A percentile compares a stretch with the other conserved stretches of the same genome.
phyloP scores from a whole-genome alignment of 129 eudicot species.

The Flaveria linearis region DNA sequence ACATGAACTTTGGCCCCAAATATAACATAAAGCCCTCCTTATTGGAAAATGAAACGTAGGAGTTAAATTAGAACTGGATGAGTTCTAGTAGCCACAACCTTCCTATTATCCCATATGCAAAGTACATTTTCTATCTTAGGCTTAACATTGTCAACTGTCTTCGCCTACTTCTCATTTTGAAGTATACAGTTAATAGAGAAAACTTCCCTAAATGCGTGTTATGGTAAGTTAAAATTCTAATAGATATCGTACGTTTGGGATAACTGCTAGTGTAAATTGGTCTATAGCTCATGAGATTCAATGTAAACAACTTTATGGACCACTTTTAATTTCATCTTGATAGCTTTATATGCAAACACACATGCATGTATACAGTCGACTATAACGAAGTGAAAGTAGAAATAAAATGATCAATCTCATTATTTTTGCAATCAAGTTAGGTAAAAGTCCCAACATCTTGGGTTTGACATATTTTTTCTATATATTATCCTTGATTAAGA shows the following conservation, averaged over 20 bases:
- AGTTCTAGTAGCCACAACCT: background rate
- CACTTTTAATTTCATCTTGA: too few relatives aligned
- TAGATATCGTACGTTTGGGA: too few relatives aligned
- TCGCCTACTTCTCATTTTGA: too few relatives aligned
- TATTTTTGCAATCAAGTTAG: background rate
- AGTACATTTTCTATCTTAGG: background rate
- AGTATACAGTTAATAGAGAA: background rate
- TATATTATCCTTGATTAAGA: too few relatives aligned
- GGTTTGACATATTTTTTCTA: background rate
- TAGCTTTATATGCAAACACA: too few relatives aligned
- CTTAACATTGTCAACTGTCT: too few relatives aligned
- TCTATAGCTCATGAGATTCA: too few relatives aligned
- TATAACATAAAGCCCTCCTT: background rate
- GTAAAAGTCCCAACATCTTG: background rate
- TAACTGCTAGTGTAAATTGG: too few relatives aligned
- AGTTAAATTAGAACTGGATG: background rate
- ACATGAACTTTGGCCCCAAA: background rate
- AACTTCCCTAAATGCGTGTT: too few relatives aligned
- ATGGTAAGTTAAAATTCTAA: too few relatives aligned
- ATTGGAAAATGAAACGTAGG: background rate
- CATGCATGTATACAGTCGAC: background rate
- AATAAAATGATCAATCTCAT: background rate
- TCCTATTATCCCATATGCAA: background rate
- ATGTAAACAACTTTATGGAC: too few relatives aligned
- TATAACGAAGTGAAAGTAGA: background rate